These are phyloP conservation scores for Litchi chinensis DNA, from an alignment of 345 rosid genomes.

Conservation along the genomic window DNA sequence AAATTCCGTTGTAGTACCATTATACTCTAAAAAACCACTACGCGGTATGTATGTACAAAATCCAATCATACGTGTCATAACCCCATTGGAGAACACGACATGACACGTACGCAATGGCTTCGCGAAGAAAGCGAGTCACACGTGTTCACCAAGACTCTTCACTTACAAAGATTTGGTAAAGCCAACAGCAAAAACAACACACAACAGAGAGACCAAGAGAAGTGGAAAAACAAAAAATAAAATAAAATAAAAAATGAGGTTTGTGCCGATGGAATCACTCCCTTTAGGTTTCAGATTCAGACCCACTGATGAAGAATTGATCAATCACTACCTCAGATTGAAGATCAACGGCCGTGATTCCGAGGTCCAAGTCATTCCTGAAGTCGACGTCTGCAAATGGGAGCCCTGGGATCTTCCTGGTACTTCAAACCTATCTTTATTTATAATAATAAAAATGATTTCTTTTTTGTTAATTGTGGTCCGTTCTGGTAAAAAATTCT, in stretches of 20 bases:
- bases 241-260: slow-evolving; percentile 48
- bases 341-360: slow-evolving; percentile 88
- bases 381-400: slow-evolving; percentile 90
- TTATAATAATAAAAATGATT: too few species aligned
- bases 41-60: too few species aligned
- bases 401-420: slow-evolving; percentile 99
- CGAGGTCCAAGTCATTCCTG: slow-evolving; percentile 76
- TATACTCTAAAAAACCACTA: too few species aligned
- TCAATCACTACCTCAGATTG: slow-evolving; percentile 76
- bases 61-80: not conserved
- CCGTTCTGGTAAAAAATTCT: slow-evolving; percentile 5
- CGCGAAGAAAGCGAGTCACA: not conserved
- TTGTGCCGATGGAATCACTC: slow-evolving; percentile 54
- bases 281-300: slow-evolving; percentile 90
- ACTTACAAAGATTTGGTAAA: not conserved
- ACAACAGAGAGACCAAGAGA: not conserved
- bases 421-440: slow-evolving; percentile 13
- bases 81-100: not conserved
- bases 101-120: slow-evolving; percentile 1
- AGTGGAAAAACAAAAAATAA: not conserved
- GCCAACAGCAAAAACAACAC: not conserved
- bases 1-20: not conserved
- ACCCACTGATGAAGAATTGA: slow-evolving; percentile 91
- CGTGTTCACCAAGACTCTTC: not conserved
- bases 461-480: not conserved